A percentile compares a stretch with the other conserved stretches of the same genome.
These are phyloP conservation scores for Pseudogymnoascus sp. DNA, from an alignment of 2,329 filamentous ascomycete genomes.

Conservation along the genomic window DNA sequence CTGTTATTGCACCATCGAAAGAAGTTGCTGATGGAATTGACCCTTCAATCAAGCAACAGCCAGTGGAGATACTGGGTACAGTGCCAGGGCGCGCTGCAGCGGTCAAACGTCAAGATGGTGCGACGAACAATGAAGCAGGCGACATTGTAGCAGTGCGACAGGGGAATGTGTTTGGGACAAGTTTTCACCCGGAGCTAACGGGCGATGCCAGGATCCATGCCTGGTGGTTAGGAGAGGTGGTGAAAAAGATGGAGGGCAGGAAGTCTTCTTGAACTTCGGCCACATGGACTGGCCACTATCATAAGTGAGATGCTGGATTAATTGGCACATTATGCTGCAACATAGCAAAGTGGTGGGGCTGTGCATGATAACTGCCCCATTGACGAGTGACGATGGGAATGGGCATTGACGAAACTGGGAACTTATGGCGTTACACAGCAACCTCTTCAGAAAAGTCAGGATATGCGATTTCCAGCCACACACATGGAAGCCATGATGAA, in stretches of 20 bases:
- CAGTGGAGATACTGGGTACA: constrained; percentile 44
- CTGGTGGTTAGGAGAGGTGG: constrained; percentile 81
- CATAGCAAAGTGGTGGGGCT: neutral
- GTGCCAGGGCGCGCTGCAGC: constrained; percentile 36
- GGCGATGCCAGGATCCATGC: constrained; percentile 78
- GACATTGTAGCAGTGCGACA: constrained; percentile 86
- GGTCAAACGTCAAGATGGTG: constrained; percentile 34
- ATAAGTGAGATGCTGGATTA: too few species aligned
- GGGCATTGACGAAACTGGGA: neutral
- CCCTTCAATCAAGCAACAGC: constrained; percentile 18
- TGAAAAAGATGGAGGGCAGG: constrained; percentile 28
- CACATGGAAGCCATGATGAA: neutral
- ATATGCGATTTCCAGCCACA: neutral
- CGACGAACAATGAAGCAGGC: constrained; percentile 38
- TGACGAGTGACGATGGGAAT: neutral
- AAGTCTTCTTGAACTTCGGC: neutral
- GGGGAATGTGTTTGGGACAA: constrained; percentile 86
- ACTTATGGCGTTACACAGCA: constrained; percentile 1
- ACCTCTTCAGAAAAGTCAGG: neutral
- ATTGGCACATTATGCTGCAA: neutral
- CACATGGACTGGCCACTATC: neutral
- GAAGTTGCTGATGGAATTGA: constrained; percentile 19
- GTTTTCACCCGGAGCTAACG: constrained; percentile 92
- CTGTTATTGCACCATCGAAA: constrained; percentile 25
- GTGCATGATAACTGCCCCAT: neutral